These are phyloP conservation scores for Rachicladosporium sp. DNA, from an alignment of 2,329 filamentous ascomycete genomes.

Conservation along the genomic window DNA sequence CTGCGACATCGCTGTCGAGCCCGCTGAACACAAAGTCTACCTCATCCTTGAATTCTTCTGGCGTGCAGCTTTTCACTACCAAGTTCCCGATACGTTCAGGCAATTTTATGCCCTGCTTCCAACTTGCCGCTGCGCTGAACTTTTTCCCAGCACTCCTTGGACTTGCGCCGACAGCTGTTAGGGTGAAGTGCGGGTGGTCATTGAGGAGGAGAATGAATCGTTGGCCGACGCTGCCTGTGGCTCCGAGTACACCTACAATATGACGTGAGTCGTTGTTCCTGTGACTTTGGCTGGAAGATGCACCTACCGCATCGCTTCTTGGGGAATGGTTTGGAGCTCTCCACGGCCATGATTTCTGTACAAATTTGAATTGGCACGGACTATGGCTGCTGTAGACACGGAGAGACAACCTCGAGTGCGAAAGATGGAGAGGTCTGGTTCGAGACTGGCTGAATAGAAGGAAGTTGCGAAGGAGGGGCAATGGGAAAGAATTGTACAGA, in stretches of 20 bases:
- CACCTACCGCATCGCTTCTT: conserved; percentile 41
- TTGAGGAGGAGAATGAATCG: conserved; percentile 88
- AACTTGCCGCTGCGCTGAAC: conserved; percentile 85
- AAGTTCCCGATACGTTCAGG: conserved; percentile 62
- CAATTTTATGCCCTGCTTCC: conserved; percentile 87
- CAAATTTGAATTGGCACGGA: too few relatives aligned
- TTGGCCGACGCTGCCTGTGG: conserved; percentile 88
- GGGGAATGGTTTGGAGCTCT: conserved; percentile 24
- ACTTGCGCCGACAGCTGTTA: conserved; percentile 83
- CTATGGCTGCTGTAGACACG: too few relatives aligned
- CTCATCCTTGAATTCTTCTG: conserved; percentile 75
- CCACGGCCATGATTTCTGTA: too few relatives aligned
- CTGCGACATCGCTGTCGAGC: conserved; percentile 82
- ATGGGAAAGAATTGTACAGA: too few relatives aligned
- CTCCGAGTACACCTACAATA: conserved; percentile 58
- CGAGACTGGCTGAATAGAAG: too few relatives aligned
- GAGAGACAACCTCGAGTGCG: too few relatives aligned
- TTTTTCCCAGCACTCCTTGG: conserved; percentile 82
- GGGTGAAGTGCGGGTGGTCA: conserved; percentile 72
- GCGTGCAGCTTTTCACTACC: conserved; percentile 72
- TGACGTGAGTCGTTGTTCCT: too few relatives aligned
- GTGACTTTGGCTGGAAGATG: conserved; percentile 25
- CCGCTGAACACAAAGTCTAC: conserved; percentile 84
- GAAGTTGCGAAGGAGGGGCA: too few relatives aligned
- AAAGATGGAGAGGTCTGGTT: too few relatives aligned